These are phyloP conservation scores for Hemileccinum rubropunctum DNA, from an alignment of 768 basidiomycete genomes.

Conservation along the genomic window DNA sequence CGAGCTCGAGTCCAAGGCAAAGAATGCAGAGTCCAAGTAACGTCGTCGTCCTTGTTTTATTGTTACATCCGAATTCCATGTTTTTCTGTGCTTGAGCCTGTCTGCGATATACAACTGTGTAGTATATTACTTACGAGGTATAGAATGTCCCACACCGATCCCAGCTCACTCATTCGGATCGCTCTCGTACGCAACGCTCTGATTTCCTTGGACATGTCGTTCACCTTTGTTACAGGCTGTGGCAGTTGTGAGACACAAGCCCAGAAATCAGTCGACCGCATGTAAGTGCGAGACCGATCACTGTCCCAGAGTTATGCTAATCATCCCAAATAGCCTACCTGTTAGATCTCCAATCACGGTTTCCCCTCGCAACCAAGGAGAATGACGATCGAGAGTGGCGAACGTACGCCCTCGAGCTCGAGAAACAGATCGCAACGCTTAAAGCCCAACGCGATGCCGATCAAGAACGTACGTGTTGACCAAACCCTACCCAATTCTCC, in stretches of 20 bases:
- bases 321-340: conserved; percentile 23
- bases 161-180: conserved; percentile 15
- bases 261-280: conserved; percentile 20
- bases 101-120: no score
- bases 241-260: conserved; percentile 24
- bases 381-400: conserved; percentile 16
- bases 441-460: conserved; percentile 22
- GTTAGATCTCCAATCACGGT: conserved; percentile 25
- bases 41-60: conserved; percentile 2
- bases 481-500: not conserved
- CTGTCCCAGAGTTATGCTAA: no score
- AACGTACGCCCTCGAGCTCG: conserved; percentile 30
- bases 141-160: conserved; percentile 12
- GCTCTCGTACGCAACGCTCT: conserved; percentile 22
- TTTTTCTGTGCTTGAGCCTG: not conserved
- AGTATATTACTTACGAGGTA: not conserved
- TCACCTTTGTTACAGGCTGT: conserved; percentile 15
- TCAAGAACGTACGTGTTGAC: conserved; percentile 19
- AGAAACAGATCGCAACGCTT: conserved; percentile 19
- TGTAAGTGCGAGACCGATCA: conserved; percentile 11
- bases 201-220: not conserved
- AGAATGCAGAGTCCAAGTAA: conserved; percentile 23
- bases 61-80: not conserved
- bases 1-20: conserved; percentile 29
- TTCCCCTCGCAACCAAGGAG: conserved; percentile 13